Percentiles rank a stretch among this genome's conserved stretches.
phyloP scores from a whole-genome alignment of 257 asterid genomes.

The Solanum paucissectum region DNA sequence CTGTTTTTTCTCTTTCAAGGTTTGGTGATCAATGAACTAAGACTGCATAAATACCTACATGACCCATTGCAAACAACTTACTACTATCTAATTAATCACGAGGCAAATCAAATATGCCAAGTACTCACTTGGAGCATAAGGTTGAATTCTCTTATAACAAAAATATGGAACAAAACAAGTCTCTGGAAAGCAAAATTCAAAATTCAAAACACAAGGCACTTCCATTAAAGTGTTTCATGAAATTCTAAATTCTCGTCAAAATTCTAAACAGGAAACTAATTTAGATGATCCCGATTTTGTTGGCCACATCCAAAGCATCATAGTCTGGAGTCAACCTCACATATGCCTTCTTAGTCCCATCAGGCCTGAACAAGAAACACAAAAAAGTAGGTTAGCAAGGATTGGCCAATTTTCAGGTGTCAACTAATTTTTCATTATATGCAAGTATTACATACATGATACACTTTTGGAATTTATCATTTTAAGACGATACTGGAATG shows the following conservation, averaged over 20 bases:
- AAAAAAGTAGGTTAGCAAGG: neutral
- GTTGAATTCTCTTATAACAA: neutral
- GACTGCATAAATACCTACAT: neutral
- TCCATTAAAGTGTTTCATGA: neutral
- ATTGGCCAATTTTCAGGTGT: neutral
- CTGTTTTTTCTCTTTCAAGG: too few species aligned
- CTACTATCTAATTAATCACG: neutral
- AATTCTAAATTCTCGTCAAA: neutral
- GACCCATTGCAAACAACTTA: neutral
- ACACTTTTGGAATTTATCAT: neutral
- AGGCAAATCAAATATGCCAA: neutral
- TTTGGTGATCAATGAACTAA: neutral
- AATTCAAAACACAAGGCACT: conserved; percentile 1
- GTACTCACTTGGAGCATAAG: neutral
- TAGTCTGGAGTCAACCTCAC: conserved; percentile 53
- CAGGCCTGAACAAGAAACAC: conserved; percentile 29
- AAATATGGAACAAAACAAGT: neutral
- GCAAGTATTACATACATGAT: neutral
- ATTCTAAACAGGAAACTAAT: conserved; percentile 1
- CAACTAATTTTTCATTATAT: neutral
- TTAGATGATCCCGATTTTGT: conserved; percentile 55
- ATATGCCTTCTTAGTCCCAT: conserved; percentile 46
- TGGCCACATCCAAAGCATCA: conserved; percentile 54
- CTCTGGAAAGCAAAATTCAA: neutral
- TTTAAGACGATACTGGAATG: neutral